Evolutionary conservation across 1,284 basidiomycete genomes (phyloP), one percentile per base, ranked within the genome.

Genomic region (Cutaneotrichosporon sp.): DNA sequence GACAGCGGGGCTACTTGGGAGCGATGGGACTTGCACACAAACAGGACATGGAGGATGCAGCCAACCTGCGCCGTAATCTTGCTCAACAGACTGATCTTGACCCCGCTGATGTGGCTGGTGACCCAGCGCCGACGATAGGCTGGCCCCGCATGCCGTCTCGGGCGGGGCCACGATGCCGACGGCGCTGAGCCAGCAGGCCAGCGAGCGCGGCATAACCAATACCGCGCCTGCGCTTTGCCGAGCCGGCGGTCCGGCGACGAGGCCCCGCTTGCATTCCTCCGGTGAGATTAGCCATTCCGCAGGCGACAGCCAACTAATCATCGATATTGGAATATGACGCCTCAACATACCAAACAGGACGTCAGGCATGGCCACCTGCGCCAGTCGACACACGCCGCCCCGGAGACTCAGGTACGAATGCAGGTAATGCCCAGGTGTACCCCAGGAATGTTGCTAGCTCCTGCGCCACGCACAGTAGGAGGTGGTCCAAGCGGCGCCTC

Each of bases 181-280:
- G 29, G 9, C 29, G 9, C 29, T 5, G 29, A 4, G 29, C 4
- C 29, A 29, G 1, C 18, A n/a, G 16, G 38, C 2, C 3, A 42
- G 38, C 13, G 36, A 38, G 36, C n/a, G 9, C 38, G 38, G 38
- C 7, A 42, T 6, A n/a, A 42, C 38, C 38, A 42, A 42, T 14
- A 42, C n/a, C 3, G 38, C 16, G 18, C 18, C 38, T 42, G 5
- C 3, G 22, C 45, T 47, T 45, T 24, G 22, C 25, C 45, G 45
- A 47, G 22, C 45, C 45, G 22, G 24, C 45, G 45, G 45, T 5
- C 45, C 45, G 45, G 45, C 6, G 18, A 20, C n/a, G 43, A 20
- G 43, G 43, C 9, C 45, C 22, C 20, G 24, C 45, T 47, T 47
- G 45, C 45, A 47, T 47, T 47, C 45, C 45, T 47, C 45, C 45